Conservation (phyloP, 257 asterid genomes). For the Gynochthodes officinalis region DNA sequence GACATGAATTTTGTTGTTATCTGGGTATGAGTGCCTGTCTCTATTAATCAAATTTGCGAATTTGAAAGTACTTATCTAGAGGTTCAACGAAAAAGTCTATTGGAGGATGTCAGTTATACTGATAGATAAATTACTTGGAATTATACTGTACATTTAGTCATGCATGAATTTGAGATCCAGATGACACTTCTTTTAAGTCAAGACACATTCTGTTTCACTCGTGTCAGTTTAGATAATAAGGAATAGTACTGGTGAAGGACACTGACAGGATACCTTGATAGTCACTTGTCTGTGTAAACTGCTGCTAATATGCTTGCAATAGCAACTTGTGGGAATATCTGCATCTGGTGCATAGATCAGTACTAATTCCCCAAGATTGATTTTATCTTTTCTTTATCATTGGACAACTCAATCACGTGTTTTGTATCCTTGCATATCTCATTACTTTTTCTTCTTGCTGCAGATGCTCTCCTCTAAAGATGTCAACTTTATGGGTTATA, state of each 20-base stretch:
- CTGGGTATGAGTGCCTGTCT: not conserved
- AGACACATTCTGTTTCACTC: not conserved
- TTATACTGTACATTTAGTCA: not conserved
- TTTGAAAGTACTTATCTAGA: not conserved
- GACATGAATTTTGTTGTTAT: not conserved
- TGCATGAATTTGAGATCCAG: not conserved
- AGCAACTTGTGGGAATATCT: not conserved
- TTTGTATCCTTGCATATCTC: not conserved
- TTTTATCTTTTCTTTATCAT: not conserved
- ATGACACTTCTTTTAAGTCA: not conserved
- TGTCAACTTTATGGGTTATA: conserved; percentile 96
- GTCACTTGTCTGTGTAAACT: not conserved
- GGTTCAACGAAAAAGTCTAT: not conserved
- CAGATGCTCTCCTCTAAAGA: conserved; percentile 99
- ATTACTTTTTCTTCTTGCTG: conserved; percentile 17
- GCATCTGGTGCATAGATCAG: not conserved
- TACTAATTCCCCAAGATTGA: not conserved
- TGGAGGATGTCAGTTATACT: too few relatives aligned
- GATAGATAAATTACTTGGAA: not conserved
- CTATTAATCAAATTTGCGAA: not conserved
- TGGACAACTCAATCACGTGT: not conserved
- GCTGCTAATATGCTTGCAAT: not conserved
- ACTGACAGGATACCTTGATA: not conserved
- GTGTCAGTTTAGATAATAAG: not conserved
- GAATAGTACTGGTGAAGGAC: not conserved